These are phyloP conservation scores for Anthostomella pinea DNA, from an alignment of 2,329 filamentous ascomycete genomes.

Conservation along the genomic window DNA sequence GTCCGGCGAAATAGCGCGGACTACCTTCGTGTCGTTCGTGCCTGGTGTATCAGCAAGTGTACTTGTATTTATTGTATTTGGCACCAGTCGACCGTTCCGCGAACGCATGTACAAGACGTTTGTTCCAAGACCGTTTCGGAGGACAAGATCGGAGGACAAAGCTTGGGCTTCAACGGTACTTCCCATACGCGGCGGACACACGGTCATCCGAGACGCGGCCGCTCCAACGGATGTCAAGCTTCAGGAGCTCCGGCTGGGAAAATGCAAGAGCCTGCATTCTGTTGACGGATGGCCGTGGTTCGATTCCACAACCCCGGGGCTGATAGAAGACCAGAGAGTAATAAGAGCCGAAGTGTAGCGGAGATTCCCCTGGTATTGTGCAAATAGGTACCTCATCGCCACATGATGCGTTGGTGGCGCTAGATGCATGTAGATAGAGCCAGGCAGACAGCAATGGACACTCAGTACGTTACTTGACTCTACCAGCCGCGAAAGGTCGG, in stretches of 20 bases:
- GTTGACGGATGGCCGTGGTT: neutral
- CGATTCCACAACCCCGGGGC: neutral
- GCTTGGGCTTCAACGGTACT: too few species aligned
- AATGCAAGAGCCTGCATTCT: neutral
- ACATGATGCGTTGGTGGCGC: too few species aligned
- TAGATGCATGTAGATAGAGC: too few species aligned
- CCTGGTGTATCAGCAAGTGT: conserved; percentile 3
- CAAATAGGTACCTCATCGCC: conserved; percentile 19
- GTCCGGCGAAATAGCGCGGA: conserved; percentile 17
- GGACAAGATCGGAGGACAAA: neutral
- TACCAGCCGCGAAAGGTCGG: too few species aligned
- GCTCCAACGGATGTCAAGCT: neutral
- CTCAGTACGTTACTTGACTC: too few species aligned
- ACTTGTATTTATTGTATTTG: conserved; percentile 8
- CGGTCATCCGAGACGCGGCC: neutral
- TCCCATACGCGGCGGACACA: neutral
- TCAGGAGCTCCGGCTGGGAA: neutral
- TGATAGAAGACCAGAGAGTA: neutral
- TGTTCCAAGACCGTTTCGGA: conserved; percentile 2
- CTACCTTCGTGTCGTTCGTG: conserved; percentile 25
- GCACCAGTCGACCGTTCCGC: conserved; percentile 3
- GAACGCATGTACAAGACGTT: conserved; percentile 4
- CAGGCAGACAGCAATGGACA: too few species aligned
- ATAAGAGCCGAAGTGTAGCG: neutral
- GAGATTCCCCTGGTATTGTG: neutral